Conservation (phyloP, 73 alveolate species). For the Paramecium bursaria region DNA sequence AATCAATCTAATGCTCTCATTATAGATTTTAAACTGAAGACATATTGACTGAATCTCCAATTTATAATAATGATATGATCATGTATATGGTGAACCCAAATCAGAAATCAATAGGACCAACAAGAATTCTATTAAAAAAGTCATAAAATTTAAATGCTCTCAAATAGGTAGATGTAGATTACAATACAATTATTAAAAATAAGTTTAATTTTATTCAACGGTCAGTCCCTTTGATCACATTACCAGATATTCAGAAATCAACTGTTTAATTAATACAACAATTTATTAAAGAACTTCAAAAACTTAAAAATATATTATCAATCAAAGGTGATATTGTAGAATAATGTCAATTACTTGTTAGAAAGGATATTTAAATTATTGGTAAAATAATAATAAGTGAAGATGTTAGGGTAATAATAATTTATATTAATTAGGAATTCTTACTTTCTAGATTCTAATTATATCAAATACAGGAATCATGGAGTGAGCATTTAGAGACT, state of each 20-base stretch:
- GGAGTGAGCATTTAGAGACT: not conserved
- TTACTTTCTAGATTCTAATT: slow-evolving; percentile 18
- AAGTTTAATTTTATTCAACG: slow-evolving; percentile 38
- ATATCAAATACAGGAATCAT: slow-evolving; percentile 25
- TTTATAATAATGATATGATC: slow-evolving; percentile 24
- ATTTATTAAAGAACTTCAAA: slow-evolving; percentile 24
- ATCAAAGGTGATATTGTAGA: slow-evolving; percentile 1
- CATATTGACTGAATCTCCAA: not conserved
- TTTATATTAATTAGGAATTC: slow-evolving; percentile 7
- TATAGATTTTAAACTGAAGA: slow-evolving; percentile 21
- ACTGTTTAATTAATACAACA: not conserved
- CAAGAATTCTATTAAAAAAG: slow-evolving; percentile 1
- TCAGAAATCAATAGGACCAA: not conserved
- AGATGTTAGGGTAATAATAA: slow-evolving; percentile 21
- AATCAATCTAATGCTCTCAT: slow-evolving; percentile 17
- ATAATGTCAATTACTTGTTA: not conserved
- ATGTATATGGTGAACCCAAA: slow-evolving; percentile 21
- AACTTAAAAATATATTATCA: not conserved
- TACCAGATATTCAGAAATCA: not conserved
- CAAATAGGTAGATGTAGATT: not conserved
- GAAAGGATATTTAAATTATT: slow-evolving; percentile 3
- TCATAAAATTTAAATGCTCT: not conserved
- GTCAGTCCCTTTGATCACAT: not conserved
- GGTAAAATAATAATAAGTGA: slow-evolving; percentile 23
- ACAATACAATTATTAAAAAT: slow-evolving; percentile 4